phyloP scores from a whole-genome alignment of 148 eudicot species.

The Cornus suecica region DNA sequence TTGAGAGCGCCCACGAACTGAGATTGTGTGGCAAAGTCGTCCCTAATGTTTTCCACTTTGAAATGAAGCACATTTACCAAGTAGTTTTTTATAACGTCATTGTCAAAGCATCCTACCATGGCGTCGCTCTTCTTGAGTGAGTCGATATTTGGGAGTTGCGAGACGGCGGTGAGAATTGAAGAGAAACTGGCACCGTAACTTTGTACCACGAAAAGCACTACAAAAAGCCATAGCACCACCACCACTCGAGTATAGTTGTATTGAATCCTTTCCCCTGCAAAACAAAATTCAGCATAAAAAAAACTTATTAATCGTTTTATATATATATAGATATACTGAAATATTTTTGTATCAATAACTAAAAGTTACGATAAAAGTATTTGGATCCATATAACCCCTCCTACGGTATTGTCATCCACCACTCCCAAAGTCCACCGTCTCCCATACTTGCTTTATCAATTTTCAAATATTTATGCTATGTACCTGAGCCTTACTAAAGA shows the following conservation, averaged over 20 bases:
- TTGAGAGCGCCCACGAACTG: background rate
- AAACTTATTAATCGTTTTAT: too few relatives aligned
- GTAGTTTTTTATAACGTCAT: background rate
- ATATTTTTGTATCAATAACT: too few relatives aligned
- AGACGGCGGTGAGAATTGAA: background rate
- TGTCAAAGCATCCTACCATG: background rate
- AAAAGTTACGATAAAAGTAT: background rate
- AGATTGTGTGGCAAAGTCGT: background rate
- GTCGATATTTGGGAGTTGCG: background rate
- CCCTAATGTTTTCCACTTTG: background rate
- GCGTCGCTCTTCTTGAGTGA: background rate
- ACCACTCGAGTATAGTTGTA: slow-evolving; percentile 21
- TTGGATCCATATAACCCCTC: too few relatives aligned
- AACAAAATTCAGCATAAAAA: too few relatives aligned
- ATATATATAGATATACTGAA: too few relatives aligned
- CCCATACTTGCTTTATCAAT: too few relatives aligned
- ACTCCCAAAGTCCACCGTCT: too few relatives aligned
- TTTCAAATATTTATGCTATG: too few relatives aligned
- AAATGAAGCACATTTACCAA: background rate
- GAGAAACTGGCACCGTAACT: background rate
- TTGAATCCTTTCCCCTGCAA: background rate
- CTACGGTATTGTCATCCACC: too few relatives aligned
- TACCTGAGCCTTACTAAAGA: too few relatives aligned
- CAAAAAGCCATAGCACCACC: slow-evolving; percentile 27
- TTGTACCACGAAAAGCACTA: slow-evolving; percentile 20